Conservation (phyloP, 257 asterid genomes). For the Plectranthus barbatus region DNA sequence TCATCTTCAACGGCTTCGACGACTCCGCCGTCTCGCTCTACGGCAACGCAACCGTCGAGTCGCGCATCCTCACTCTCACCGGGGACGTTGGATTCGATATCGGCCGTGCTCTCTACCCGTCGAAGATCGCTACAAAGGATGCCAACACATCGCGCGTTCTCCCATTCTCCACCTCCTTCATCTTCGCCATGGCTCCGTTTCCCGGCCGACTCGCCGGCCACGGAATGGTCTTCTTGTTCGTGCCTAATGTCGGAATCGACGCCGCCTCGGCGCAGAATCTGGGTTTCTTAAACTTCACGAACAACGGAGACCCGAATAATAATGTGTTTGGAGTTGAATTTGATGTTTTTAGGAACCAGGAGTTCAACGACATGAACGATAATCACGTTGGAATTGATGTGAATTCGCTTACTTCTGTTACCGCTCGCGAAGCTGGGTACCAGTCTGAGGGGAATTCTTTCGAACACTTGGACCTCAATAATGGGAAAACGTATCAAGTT, state of each 20-base stretch:
- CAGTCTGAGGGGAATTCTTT: slow-evolving; percentile 39
- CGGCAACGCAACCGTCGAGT: slow-evolving; percentile 58
- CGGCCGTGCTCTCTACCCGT: slow-evolving; percentile 57
- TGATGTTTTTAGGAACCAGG: slow-evolving; percentile 53
- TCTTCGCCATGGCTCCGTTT: slow-evolving; percentile 72
- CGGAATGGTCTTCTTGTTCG: slow-evolving; percentile 70
- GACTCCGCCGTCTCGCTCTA: slow-evolving; percentile 35
- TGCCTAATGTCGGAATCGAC: slow-evolving; percentile 37
- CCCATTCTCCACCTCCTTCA: slow-evolving; percentile 68
- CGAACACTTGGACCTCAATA: slow-evolving; percentile 31
- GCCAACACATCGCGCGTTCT: slow-evolving; percentile 35
- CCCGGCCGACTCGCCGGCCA: slow-evolving; percentile 42
- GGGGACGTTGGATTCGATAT: slow-evolving; percentile 34
- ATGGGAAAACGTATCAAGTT: slow-evolving; percentile 62
- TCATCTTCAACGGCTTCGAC: slow-evolving; percentile 55
- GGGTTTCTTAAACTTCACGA: slow-evolving; percentile 47
- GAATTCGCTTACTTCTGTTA: slow-evolving; percentile 45
- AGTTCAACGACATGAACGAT: slow-evolving; percentile 37
- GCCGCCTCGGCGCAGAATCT: slow-evolving; percentile 48
- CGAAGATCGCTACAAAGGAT: slow-evolving; percentile 32
- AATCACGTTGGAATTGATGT: slow-evolving; percentile 68
- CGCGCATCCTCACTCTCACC: slow-evolving; percentile 53
- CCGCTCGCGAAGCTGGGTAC: slow-evolving; percentile 51
- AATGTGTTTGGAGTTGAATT: slow-evolving; percentile 69
- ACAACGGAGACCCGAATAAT: slow-evolving; percentile 28